A percentile compares a stretch with the other conserved stretches of the same genome.
Conservation (phyloP, 2,329 filamentous ascomycete genomes). For the Ceratocystis variospora region DNA sequence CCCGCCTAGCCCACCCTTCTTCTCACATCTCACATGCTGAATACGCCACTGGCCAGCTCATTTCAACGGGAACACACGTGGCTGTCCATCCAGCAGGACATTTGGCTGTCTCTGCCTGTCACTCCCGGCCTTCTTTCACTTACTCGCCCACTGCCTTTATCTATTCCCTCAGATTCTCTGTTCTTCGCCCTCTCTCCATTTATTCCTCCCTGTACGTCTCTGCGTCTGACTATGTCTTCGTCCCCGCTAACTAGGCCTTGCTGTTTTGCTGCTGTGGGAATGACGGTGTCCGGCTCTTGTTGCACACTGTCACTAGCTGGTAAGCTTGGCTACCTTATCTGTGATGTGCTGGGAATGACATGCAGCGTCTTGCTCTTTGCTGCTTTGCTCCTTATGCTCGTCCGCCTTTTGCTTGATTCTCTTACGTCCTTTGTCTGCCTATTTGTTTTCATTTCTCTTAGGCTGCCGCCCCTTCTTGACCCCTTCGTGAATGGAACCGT, state of each 20-base stretch:
- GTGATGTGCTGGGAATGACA: neutral
- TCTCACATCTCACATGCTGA: neutral
- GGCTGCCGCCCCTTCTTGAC: neutral
- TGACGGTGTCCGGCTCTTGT: neutral
- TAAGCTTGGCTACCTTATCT: neutral
- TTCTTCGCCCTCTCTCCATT: too few relatives aligned
- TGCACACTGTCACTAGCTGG: neutral
- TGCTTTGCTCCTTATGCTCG: neutral
- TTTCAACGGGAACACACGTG: conserved; percentile 3
- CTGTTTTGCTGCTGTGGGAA: neutral
- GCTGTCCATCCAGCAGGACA: neutral
- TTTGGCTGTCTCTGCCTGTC: too few relatives aligned
- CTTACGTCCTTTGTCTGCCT: neutral
- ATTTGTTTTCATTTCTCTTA: too few relatives aligned
- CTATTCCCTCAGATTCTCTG: too few relatives aligned
- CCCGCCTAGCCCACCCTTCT: neutral
- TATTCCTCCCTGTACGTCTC: too few relatives aligned
- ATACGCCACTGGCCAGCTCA: conserved; percentile 1
- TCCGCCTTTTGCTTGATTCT: neutral
- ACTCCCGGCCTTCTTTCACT: too few relatives aligned
- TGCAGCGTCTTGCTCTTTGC: neutral
- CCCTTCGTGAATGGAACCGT: neutral
- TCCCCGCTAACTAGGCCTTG: neutral
- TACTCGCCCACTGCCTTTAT: too few relatives aligned
- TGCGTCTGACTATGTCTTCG: neutral